Percentiles rank a stretch among this genome's conserved stretches.
These are phyloP conservation scores for Skeletonema potamos DNA, from an alignment of 108 stramenopile species.

Conservation along the genomic window DNA sequence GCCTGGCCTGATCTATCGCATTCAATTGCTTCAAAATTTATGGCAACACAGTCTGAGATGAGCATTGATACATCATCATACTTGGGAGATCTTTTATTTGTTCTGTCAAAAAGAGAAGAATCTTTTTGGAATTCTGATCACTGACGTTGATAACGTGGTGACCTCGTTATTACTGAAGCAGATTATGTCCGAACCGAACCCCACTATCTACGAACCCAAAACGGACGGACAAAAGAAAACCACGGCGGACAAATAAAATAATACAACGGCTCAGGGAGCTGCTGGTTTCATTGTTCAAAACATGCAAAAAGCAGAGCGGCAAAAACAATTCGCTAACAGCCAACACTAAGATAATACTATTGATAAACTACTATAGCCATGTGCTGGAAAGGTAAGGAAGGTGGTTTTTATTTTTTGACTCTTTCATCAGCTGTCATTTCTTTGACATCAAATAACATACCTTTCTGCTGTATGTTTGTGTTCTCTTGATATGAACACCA, in stretches of 20 bases:
- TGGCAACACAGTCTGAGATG: neutral
- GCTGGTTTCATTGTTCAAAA: too few relatives aligned
- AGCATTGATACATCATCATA: too few relatives aligned
- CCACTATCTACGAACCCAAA: too few relatives aligned
- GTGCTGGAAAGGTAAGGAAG: slow-evolving; percentile 20
- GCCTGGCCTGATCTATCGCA: neutral
- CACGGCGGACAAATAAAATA: too few relatives aligned
- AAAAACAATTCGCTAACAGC: too few relatives aligned
- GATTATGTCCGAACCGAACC: too few relatives aligned
- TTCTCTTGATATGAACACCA: too few relatives aligned
- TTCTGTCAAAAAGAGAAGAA: neutral
- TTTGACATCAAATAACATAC: slow-evolving; percentile 1
- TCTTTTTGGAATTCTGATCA: neutral
- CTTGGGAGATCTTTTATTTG: neutral
- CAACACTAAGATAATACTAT: too few relatives aligned
- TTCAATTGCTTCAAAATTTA: neutral
- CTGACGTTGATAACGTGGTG: neutral
- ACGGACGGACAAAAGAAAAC: neutral
- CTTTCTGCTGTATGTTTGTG: neutral
- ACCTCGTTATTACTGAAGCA: too few relatives aligned
- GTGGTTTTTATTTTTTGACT: neutral
- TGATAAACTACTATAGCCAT: too few relatives aligned
- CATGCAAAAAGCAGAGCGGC: too few relatives aligned
- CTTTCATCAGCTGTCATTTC: neutral
- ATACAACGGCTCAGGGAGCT: too few relatives aligned